A percentile compares a stretch with the other conserved stretches of the same genome.
Conservation (phyloP, 331 rosid species). For the Pyracantha coccinea region DNA sequence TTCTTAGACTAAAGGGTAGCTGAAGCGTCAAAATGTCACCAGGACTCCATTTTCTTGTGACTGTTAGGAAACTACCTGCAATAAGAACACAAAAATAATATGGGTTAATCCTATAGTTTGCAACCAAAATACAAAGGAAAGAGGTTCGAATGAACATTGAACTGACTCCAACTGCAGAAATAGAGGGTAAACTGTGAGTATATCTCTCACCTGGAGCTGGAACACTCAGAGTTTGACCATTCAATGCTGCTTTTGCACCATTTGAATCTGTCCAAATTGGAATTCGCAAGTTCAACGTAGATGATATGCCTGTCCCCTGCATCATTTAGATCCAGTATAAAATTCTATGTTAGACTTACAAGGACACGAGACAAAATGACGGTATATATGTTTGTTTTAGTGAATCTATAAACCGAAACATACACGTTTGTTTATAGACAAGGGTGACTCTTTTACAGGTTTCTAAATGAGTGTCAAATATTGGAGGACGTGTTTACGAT, state of each 20-base stretch:
- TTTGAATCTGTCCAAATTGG: slow-evolving; percentile 58
- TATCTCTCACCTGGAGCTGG: slow-evolving; percentile 44
- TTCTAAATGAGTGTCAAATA: not conserved
- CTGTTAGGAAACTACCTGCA: slow-evolving; percentile 49
- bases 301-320: slow-evolving; percentile 31
- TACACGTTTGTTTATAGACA: not conserved
- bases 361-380: not conserved
- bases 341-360: not conserved
- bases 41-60: slow-evolving; percentile 43
- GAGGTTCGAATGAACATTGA: not conserved
- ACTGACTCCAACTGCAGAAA: not conserved
- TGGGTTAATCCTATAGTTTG: not conserved
- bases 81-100: not conserved
- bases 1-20: slow-evolving; percentile 55
- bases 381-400: not conserved
- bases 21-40: slow-evolving; percentile 50
- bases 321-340: not conserved
- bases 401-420: not conserved
- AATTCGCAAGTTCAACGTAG: slow-evolving; percentile 56
- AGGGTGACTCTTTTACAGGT: not conserved
- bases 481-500: not conserved
- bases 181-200: not conserved
- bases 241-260: slow-evolving; percentile 43
- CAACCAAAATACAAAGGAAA: not conserved
- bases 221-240: slow-evolving; percentile 26